Conservation (phyloP, 148 eudicot genomes). For the Tetragonia tetragonoides region DNA sequence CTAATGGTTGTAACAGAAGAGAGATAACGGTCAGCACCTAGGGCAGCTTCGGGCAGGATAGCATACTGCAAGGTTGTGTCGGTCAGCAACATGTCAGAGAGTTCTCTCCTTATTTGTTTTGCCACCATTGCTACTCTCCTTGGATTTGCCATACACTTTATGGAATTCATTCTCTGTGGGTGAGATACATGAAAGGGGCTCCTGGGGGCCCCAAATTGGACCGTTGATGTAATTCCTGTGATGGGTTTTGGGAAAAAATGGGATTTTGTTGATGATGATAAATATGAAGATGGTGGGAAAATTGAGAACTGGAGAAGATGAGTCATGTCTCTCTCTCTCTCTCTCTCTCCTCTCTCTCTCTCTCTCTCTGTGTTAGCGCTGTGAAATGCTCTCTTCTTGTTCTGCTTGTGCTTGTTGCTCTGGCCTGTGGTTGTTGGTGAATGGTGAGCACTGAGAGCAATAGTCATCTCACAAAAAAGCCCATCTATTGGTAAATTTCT, state of each 20-base stretch:
- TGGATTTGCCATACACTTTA: conserved; percentile 79
- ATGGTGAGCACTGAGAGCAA: too few relatives aligned
- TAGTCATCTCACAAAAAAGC: too few relatives aligned
- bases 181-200: conserved; percentile 2
- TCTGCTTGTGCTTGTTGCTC: not conserved
- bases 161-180: not conserved
- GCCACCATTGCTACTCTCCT: conserved; percentile 91
- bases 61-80: conserved; percentile 77
- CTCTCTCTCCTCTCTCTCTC: not conserved
- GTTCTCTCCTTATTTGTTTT: conserved; percentile 78
- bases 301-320: conserved; percentile 16
- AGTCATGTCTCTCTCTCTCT: conserved; percentile 3
- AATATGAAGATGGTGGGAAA: conserved; percentile 9
- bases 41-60: conserved; percentile 83
- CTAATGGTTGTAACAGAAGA: conserved; percentile 87
- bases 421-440: not conserved
- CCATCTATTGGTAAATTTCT: too few relatives aligned
- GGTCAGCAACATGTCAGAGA: conserved; percentile 81
- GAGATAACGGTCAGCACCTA: conserved; percentile 89
- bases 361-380: not conserved
- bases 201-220: conserved; percentile 1
- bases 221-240: conserved; percentile 19
- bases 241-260: not conserved
- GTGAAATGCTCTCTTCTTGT: not conserved
- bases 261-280: conserved; percentile 10